These are phyloP conservation scores for Botrytis galanthina DNA, from an alignment of 2,329 filamentous ascomycete genomes.

Conservation along the genomic window DNA sequence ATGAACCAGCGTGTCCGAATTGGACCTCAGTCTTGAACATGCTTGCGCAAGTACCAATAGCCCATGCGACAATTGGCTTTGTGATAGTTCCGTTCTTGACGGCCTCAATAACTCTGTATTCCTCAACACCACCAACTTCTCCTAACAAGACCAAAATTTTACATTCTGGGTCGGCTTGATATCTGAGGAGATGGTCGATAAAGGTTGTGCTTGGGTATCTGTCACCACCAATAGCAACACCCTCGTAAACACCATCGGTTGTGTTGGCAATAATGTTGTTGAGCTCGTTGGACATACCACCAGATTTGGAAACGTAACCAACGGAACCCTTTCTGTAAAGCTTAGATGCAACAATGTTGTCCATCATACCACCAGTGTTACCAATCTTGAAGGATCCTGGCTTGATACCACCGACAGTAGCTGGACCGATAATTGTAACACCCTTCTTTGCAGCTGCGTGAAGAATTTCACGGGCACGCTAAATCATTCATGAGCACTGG, in stretches of 20 bases:
- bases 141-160: constrained; percentile 95
- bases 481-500: constrained; percentile 35
- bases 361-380: constrained; percentile 99
- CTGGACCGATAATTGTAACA: constrained; percentile 96
- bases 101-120: constrained; percentile 99
- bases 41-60: constrained; percentile 97
- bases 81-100: constrained; percentile 92
- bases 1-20: constrained; percentile 97
- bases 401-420: constrained; percentile 99
- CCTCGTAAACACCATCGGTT: constrained; percentile 98
- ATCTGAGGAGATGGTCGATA: constrained; percentile 96
- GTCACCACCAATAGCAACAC: constrained; percentile 98
- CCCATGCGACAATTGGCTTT: constrained; percentile 99
- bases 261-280: constrained; percentile 99
- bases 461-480: constrained; percentile 97
- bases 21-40: constrained; percentile 99
- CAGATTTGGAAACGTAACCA: constrained; percentile 99
- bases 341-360: constrained; percentile 99
- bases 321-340: constrained; percentile 99
- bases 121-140: constrained; percentile 98
- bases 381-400: constrained; percentile 99
- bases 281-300: constrained; percentile 99
- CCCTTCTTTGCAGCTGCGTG: constrained; percentile 97
- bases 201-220: constrained; percentile 98
- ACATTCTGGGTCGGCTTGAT: constrained; percentile 94